Conservation (phyloP, 2,329 filamentous ascomycete genomes). For the Cladosporium phlei region DNA sequence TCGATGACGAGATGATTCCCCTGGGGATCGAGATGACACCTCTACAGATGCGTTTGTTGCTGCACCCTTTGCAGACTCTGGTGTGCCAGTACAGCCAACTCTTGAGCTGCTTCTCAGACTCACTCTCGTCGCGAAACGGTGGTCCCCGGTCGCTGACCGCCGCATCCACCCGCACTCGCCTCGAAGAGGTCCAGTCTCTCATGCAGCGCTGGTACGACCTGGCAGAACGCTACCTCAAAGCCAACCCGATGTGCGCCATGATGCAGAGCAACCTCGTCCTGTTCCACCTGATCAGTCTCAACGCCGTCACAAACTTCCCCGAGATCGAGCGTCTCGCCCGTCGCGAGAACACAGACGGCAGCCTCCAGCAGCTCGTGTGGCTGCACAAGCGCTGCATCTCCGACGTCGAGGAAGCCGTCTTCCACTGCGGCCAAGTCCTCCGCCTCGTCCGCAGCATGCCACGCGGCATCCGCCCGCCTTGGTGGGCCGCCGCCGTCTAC, state of each 20-base stretch:
- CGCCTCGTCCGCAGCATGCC: slow-evolving; percentile 59
- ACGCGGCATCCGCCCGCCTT: slow-evolving; percentile 56
- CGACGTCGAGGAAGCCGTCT: slow-evolving; percentile 58
- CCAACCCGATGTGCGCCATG: slow-evolving; percentile 54
- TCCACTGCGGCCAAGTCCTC: slow-evolving; percentile 64
- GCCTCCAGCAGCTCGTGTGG: slow-evolving; percentile 53
- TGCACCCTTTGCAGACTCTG: slow-evolving; percentile 64
- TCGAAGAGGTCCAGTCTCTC: slow-evolving; percentile 61
- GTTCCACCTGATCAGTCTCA: slow-evolving; percentile 67
- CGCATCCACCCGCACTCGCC: slow-evolving; percentile 54
- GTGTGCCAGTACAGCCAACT: slow-evolving; percentile 62
- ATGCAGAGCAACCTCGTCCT: slow-evolving; percentile 63
- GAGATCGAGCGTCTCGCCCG: slow-evolving; percentile 64
- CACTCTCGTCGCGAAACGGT: slow-evolving; percentile 42
- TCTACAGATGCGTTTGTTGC: slow-evolving; percentile 59
- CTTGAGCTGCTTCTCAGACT: slow-evolving; percentile 60
- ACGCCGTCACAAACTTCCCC: slow-evolving; percentile 62
- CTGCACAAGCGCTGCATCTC: slow-evolving; percentile 59
- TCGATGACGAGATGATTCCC: slow-evolving; percentile 57
- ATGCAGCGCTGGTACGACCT: slow-evolving; percentile 64
- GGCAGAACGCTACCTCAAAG: slow-evolving; percentile 52
- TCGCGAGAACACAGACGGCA: slow-evolving; percentile 54
- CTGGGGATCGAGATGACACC: slow-evolving; percentile 50
- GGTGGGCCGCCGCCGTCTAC: slow-evolving; percentile 68
- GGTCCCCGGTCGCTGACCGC: slow-evolving; percentile 51